Percentiles rank a stretch among this genome's conserved stretches.
phyloP scores from a whole-genome alignment of 495 filamentous ascomycete species.

The Penicillium cataractarum region DNA sequence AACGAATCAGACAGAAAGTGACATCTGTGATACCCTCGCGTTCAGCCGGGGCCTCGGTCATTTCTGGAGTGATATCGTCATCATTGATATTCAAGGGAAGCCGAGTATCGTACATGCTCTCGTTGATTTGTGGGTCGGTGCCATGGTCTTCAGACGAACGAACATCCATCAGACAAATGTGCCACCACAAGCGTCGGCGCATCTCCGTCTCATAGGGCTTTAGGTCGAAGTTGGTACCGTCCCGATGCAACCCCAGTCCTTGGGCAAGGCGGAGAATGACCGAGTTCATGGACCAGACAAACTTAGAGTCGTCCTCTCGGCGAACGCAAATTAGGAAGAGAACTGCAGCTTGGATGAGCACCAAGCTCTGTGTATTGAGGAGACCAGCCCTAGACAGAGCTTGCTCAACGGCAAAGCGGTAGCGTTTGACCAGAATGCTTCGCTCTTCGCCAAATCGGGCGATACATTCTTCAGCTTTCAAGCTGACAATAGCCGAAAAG shows the following conservation, averaged over 20 bases:
- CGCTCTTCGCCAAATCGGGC: conserved; percentile 42
- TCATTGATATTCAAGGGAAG: conserved; percentile 84
- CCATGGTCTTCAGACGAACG: conserved; percentile 84
- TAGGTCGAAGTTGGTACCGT: conserved; percentile 72
- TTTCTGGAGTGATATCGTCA: conserved; percentile 68
- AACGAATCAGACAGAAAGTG: conserved; percentile 75
- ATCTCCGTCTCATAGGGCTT: conserved; percentile 83
- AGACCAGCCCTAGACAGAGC: conserved; percentile 75
- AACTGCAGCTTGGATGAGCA: conserved; percentile 76
- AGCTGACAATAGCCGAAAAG: conserved; percentile 70
- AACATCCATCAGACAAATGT: conserved; percentile 74
- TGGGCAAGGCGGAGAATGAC: conserved; percentile 80
- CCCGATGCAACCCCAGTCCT: conserved; percentile 78
- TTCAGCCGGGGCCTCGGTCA: conserved; percentile 60
- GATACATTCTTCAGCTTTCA: conserved; percentile 53
- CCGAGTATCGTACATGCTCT: conserved; percentile 71
- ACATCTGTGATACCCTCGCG: conserved; percentile 72
- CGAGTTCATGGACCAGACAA: conserved; percentile 69
- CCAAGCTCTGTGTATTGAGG: conserved; percentile 72
- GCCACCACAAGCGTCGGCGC: conserved; percentile 84
- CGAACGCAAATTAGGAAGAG: conserved; percentile 70
- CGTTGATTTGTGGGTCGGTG: conserved; percentile 72
- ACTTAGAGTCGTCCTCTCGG: conserved; percentile 66
- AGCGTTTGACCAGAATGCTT: conserved; percentile 57
- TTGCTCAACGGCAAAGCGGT: conserved; percentile 81